These are phyloP conservation scores for Senecio squalidus DNA, from an alignment of 140 eudicot genomes.

Conservation along the genomic window DNA sequence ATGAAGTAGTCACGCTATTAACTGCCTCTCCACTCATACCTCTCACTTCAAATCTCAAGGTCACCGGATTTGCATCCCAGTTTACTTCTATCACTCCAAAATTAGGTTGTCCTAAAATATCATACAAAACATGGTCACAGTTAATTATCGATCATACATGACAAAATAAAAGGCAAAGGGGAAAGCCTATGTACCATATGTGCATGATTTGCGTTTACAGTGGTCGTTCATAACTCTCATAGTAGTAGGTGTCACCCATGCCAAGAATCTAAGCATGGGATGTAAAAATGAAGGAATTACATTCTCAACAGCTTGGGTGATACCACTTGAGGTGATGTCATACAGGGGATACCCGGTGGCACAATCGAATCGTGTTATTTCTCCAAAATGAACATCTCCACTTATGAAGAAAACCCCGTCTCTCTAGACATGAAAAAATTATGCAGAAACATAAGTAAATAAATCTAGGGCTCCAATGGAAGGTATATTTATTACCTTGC, in stretches of 20 bases:
- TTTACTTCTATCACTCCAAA: conserved; percentile 60
- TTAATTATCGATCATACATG: not conserved
- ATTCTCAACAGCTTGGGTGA: conserved; percentile 65
- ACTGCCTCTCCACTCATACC: conserved; percentile 51
- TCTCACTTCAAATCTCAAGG: conserved; percentile 55
- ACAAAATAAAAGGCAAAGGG: not conserved
- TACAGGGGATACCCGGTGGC: conserved; percentile 58
- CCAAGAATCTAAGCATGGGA: conserved; percentile 42
- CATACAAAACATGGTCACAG: conserved; percentile 1
- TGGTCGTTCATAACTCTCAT: conserved; percentile 47
- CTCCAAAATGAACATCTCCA: conserved; percentile 81
- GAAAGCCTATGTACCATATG: conserved; percentile 50
- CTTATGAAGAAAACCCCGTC: conserved; percentile 64
- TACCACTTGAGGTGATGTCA: conserved; percentile 71
- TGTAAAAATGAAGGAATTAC: conserved; percentile 46
- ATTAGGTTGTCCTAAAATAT: conserved; percentile 49
- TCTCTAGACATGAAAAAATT: conserved; percentile 34
- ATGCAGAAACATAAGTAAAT: not conserved
- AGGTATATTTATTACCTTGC: conserved; percentile 43
- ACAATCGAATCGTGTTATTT: conserved; percentile 58
- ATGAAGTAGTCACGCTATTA: conserved; percentile 30
- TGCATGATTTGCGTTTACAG: conserved; percentile 64
- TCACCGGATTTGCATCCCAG: conserved; percentile 53
- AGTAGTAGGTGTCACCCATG: conserved; percentile 65
- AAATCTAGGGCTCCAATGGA: not conserved